A percentile compares a stretch with the other conserved stretches of the same genome.
Evolutionary conservation across 352 stramenopile genomes (phyloP).

Genomic region (Hyaloperonospora brassicae): DNA sequence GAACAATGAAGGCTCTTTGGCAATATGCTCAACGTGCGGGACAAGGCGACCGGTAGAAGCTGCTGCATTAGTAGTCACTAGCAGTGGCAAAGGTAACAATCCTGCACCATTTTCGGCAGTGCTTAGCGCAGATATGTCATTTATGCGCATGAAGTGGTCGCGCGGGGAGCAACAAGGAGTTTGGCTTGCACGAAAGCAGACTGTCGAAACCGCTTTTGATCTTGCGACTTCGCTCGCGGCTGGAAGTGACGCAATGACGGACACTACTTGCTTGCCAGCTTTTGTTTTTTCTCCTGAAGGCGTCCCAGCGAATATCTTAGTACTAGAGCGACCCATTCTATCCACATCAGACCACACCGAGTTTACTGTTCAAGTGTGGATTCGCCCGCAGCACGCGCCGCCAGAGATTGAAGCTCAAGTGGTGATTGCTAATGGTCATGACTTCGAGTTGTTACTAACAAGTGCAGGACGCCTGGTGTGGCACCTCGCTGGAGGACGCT

Average conservation of each 20-base stretch:
- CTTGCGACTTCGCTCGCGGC: constrained; percentile 28
- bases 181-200: constrained; percentile 58
- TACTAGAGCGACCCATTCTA: constrained; percentile 56
- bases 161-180: constrained; percentile 74
- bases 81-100: constrained; percentile 48
- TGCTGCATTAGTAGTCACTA: constrained; percentile 24
- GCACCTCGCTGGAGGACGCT: constrained; percentile 35
- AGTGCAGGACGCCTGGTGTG: constrained; percentile 40
- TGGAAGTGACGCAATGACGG: constrained; percentile 44
- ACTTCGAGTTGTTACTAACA: constrained; percentile 49
- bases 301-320: constrained; percentile 34
- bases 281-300: constrained; percentile 56
- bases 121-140: constrained; percentile 48
- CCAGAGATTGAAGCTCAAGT: constrained; percentile 30
- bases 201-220: constrained; percentile 28
- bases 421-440: constrained; percentile 48
- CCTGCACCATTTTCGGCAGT: constrained; percentile 62
- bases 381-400: constrained; percentile 28
- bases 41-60: constrained; percentile 40
- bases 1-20: constrained; percentile 49
- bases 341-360: constrained; percentile 46
- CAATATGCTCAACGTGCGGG: constrained; percentile 68
- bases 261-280: constrained; percentile 35
- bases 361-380: constrained; percentile 64
- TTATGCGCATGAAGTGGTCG: constrained; percentile 78